Base-by-base conservation (phyloP, 345 rosid species). In the Sisymbrium irio region DNA sequence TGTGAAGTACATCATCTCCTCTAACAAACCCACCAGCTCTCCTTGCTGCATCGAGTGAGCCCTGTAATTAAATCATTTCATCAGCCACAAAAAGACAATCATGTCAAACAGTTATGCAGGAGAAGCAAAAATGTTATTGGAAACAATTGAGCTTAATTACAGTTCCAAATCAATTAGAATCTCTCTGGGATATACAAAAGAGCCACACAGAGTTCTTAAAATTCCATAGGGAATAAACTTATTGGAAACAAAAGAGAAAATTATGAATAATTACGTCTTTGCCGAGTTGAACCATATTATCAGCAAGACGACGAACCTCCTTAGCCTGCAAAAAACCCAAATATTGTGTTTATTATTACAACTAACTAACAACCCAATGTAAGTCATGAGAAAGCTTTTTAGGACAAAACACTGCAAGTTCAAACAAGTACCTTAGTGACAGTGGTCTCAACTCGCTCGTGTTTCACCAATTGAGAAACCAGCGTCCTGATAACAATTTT, bases 381-480 rank as follows among this genome's bases (percentile, higher is more conserved):
- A 18, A 41, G 15, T 11, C 12, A 49, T 49, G 9, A 30, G 50
- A 49, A 47, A 22, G 30, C 17, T 49, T 59, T 36, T 2, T 1
- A 59, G 17, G 57, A 44, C 25, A 47, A 33, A 5, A 22, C 15
- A 35, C 4, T 7, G 9, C 20, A 45, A 33, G 1, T 33, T 4
- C 3, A 3, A 9, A 35, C 17, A n/a, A 47, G 14, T 67, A 85
- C 98, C 89, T 91, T 94, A 19, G 96, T 85, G 67, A 94, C 95
- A 13, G 96, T 91, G 62, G 98, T 94, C 66, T 91, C 96, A n/a
- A 91, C 87, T 5, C 97, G 85, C 79, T 94, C 97, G 71, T 91
- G 98, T 81, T 91, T 91, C 74, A 91, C 91, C 85, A 93, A 39
- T 66, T 91, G 97, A n/a, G 98, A 93, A 27, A 89, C 98, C 94